Percentiles rank a stretch among this genome's conserved stretches.
These are phyloP conservation scores for Silene coronaria DNA, from an alignment of 179 eudicot genomes.

Conservation along the genomic window DNA sequence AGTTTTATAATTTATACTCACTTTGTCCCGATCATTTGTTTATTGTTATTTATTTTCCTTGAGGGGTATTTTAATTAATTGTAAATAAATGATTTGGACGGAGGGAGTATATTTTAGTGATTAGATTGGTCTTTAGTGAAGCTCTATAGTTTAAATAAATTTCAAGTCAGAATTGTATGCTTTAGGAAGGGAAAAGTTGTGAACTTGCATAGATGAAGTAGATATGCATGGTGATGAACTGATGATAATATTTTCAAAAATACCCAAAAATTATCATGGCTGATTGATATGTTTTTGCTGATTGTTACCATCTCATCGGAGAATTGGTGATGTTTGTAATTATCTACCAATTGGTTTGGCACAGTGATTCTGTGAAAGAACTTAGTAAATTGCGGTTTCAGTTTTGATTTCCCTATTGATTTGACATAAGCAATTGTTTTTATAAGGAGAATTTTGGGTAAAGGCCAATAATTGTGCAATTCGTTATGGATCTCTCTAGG, in stretches of 20 bases:
- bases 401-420: not conserved
- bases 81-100: too few relatives aligned
- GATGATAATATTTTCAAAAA: not conserved
- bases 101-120: not conserved
- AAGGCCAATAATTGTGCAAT: too few relatives aligned
- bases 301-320: too few relatives aligned
- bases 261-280: not conserved
- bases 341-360: not conserved
- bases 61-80: too few relatives aligned
- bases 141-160: not conserved
- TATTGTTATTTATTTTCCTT: too few relatives aligned
- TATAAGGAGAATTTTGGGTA: not conserved
- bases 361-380: not conserved
- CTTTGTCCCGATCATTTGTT: too few relatives aligned
- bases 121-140: not conserved
- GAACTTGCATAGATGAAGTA: not conserved
- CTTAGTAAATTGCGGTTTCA: not conserved
- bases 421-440: not conserved
- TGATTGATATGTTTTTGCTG: not conserved
- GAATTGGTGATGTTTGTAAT: too few relatives aligned
- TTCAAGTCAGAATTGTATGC: not conserved
- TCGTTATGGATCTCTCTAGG: too few relatives aligned
- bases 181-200: not conserved
- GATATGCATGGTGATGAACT: slow-evolving; percentile 10
- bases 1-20: too few relatives aligned